Evolutionary conservation across 306 rosid species (phyloP), one percentile per base, ranked within the genome.

Genomic region (Potentilla sterilis): DNA sequence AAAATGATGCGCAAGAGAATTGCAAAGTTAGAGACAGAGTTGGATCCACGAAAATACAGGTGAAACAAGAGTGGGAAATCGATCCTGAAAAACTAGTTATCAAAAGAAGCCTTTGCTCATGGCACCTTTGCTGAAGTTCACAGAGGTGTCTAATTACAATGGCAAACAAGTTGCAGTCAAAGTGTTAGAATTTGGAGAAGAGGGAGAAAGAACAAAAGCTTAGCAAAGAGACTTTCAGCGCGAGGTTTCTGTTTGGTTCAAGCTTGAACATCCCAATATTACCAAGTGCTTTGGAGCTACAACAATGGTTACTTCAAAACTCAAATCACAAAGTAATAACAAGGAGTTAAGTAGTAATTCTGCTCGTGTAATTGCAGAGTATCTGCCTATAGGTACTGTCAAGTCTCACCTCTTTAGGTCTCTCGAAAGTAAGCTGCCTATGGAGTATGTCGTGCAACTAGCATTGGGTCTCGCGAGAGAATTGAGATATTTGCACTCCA

Each of bases 191-290:
- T 70, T 16, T 44, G 74, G 61, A 18, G 44, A 49, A 32, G 32
- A 69, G 6, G 59, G 62, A 0, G 62, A 9, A 55, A 8, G 32
- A 19, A 19, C 13, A 7, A 7, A 9, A 19, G 61, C 28, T 5
- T 4, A 22, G 64, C 6, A 58, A 58, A 58, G 41, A 19, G 44
- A 71, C 58, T 77, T 77, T 34, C 70, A n/a, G 38, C 49, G 40
- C 9, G 62, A 69, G 75, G 62, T 77, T 77, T 58, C 80, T 14
- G 59, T 58, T 57, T 77, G 80, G 80, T 58, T 57, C 34, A 44
- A 69, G 59, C 80, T 77, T 77, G 70, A 77, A 8, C 80, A 69
- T 37, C 62, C 69, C 34, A 77, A 69, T 47, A 19, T 77, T 58
- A 72, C 68, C 8, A 58, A 34, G 64, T 71, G 34, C 21, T 11